Conservation (phyloP, 2,329 filamentous ascomycete genomes). For the Dothideomycetes sp. region DNA sequence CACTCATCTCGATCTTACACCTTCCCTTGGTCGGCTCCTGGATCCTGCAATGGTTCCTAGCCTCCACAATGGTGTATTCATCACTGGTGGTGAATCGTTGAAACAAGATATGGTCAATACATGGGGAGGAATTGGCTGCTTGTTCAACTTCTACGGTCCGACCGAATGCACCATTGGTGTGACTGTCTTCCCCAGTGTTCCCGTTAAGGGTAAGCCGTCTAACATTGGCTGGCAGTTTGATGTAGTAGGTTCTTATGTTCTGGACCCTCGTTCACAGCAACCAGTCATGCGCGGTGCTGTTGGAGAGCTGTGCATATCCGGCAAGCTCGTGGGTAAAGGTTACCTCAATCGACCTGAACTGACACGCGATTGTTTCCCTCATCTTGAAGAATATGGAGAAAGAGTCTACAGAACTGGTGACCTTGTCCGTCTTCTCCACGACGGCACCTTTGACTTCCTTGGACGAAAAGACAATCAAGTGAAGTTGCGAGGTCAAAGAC, state of each 20-base stretch:
- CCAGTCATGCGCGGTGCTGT: conserved; percentile 70
- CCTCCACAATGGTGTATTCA: conserved; percentile 76
- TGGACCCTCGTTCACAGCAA: conserved; percentile 57
- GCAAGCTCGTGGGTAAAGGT: conserved; percentile 77
- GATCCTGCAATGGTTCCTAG: conserved; percentile 73
- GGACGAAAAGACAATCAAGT: conserved; percentile 86
- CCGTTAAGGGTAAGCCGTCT: conserved; percentile 65
- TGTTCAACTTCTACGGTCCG: conserved; percentile 86
- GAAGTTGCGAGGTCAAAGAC: conserved; percentile 77
- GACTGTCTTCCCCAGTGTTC: conserved; percentile 79
- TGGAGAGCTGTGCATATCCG: conserved; percentile 82
- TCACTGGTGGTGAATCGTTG: conserved; percentile 81
- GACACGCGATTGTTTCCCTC: conserved; percentile 67
- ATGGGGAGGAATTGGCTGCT: conserved; percentile 71
- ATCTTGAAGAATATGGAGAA: conserved; percentile 39
- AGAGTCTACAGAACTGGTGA: conserved; percentile 79
- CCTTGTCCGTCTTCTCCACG: conserved; percentile 68
- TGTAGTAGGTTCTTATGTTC: conserved; percentile 77
- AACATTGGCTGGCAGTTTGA: conserved; percentile 83
- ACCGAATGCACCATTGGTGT: conserved; percentile 90
- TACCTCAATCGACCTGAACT: conserved; percentile 76
- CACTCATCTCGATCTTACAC: conserved; percentile 87
- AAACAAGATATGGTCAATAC: conserved; percentile 80
- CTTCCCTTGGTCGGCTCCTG: conserved; percentile 70
- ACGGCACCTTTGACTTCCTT: conserved; percentile 78